Evolutionary conservation across 371 early-diverging fungal species (phyloP), one percentile per base, ranked within the genome.

Genomic region (Vairimorpha necatrix): DNA sequence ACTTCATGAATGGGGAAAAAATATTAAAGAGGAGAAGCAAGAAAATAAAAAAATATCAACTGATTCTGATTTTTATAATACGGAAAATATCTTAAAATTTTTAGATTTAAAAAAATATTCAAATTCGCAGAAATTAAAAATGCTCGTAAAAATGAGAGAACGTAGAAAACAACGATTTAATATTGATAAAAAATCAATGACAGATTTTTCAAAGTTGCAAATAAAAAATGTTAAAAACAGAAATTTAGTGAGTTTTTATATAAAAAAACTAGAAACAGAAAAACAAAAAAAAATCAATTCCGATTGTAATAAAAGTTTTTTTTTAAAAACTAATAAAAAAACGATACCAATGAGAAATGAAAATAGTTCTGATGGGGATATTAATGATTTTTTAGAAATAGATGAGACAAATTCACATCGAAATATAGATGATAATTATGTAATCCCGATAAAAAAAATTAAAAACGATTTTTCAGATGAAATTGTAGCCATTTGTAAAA

Each of bases 181-280:
- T 32, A 11, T 48, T 16, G 67, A 67, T 33, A 20, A 42, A 24
- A 24, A 33, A 9, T 39, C 36, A 42, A n/a, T 58, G 13, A 53
- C 38, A 22, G 33, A 18, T 46, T 78, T 81, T 63, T 68, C 68
- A 11, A 11, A 26, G 22, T 66, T 50, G 39, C 81, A 81, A 53
- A 32, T 81, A 0, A 67, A 72, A 22, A 81, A 81, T 72, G 36
- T 81, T 4, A 76, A 66, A 47, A 81, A 60, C 16, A 69, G 81
- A 60, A 81, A 77, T 38, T 33, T 58, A 22, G 39, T 81, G 0
- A 68, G 50, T 39, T 22, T 47, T 7, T 63, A 71, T 14, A 80
- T 80, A 53, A 71, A 50, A 26, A 33, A 68, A 13, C 28, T 77
- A 22, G 67, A 76, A 36, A 54, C 61, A 26, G 39, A 54, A 13